Percentiles rank a stretch among this genome's conserved stretches.
These are phyloP conservation scores for Pichia deserticola DNA, from an alignment of 805 yeast genomes.

Conservation along the genomic window DNA sequence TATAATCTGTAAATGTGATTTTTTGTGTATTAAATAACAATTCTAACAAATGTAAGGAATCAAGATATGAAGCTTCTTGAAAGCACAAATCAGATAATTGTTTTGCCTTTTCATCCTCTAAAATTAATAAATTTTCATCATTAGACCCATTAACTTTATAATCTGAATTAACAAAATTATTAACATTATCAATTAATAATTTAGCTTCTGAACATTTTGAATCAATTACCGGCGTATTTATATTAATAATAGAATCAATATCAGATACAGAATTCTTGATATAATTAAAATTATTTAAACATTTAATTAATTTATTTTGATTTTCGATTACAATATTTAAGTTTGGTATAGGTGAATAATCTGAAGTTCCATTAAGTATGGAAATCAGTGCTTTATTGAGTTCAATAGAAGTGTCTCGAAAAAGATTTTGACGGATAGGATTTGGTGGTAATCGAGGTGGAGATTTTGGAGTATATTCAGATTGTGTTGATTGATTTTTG, in stretches of 20 bases:
- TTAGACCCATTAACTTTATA: not conserved
- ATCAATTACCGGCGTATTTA: not conserved
- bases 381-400: not conserved
- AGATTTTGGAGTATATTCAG: not conserved
- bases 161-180: not conserved
- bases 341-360: not conserved
- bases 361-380: not conserved
- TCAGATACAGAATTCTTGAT: slow-evolving; percentile 5
- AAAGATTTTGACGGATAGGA: not conserved
- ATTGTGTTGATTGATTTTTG: not conserved
- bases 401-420: not conserved
- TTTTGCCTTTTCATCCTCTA: not conserved
- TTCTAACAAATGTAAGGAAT: slow-evolving; percentile 51
- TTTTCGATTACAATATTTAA: not conserved
- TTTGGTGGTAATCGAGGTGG: slow-evolving; percentile 22
- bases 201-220: slow-evolving; percentile 38
- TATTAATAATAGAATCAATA: not conserved
- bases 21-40: slow-evolving; percentile 45
- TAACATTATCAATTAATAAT: slow-evolving; percentile 30
- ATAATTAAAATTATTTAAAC: slow-evolving; percentile 16
- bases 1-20: slow-evolving; percentile 35
- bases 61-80: not conserved
- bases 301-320: slow-evolving; percentile 12
- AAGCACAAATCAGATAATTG: not conserved
- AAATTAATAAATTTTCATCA: not conserved